Conservation (phyloP, 2,329 filamentous ascomycete genomes). For the Penicillium crustosum region DNA sequence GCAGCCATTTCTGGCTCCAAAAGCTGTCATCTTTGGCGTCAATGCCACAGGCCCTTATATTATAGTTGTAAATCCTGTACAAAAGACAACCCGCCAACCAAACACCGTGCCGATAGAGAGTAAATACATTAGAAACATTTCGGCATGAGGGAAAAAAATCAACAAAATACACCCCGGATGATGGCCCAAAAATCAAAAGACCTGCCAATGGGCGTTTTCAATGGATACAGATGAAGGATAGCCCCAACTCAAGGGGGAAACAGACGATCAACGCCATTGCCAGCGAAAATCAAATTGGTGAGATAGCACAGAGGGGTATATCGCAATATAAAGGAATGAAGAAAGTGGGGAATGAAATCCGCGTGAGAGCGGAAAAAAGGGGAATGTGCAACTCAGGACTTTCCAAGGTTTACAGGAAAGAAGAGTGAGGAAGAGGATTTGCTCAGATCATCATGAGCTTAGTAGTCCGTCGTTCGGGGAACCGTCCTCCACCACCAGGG, state of each 20-base stretch:
- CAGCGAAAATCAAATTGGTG: constrained; percentile 10
- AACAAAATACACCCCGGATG: constrained; percentile 2
- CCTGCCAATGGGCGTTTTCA: neutral
- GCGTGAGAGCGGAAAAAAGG: neutral
- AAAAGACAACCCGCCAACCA: neutral
- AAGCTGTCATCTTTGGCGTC: no score
- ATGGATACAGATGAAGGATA: constrained; percentile 8
- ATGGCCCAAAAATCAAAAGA: neutral
- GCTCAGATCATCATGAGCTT: constrained; percentile 50
- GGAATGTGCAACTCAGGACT: neutral
- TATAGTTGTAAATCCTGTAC: constrained; percentile 2
- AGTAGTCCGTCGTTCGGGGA: constrained; percentile 52
- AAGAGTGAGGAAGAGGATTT: neutral
- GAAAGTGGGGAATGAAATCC: neutral
- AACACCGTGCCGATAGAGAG: constrained; percentile 16
- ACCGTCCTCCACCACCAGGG: constrained; percentile 39
- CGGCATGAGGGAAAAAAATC: constrained; percentile 13
- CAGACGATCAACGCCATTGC: constrained; percentile 18
- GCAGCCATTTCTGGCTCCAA: no score
- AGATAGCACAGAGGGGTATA: constrained; percentile 26
- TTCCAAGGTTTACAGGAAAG: neutral
- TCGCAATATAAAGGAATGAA: constrained; percentile 22
- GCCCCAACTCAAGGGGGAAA: constrained; percentile 2
- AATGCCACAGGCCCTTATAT: neutral
- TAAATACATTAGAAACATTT: constrained; percentile 20